Base-by-base conservation (phyloP, 768 basidiomycete genomes). In the Tylopilus sp. region DNA sequence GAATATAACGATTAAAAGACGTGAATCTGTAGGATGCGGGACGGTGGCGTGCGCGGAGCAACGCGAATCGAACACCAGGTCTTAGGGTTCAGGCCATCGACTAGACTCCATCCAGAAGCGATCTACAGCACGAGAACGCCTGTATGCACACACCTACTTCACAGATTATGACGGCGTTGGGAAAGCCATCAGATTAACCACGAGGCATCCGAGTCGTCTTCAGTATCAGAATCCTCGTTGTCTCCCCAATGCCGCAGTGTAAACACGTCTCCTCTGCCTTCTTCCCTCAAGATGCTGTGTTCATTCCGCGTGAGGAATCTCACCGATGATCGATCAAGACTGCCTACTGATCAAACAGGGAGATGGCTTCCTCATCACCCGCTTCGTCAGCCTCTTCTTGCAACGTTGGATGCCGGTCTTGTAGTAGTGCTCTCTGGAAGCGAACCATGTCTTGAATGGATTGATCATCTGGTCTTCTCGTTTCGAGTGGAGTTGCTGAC, bases 301-400 rank as follows among this genome's bases (percentile, higher is more conserved):
- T 28, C 30, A n/a, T 31, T 54, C 45, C 22, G n/a, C 43, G 42
- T 64, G 36, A 63, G 54, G 26, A 31, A 7, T 28, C 8, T 30
- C 30, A 37, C 25, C 38, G 47, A 22, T 48, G 49, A 44, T 47
- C 49, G 36, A 38, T 29, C 42, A n/a, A n/a, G 25, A 36, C n/a
- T 16, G 71, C 80, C 63, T 57, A 89, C 88, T 83, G 78, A 63
- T 90, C 88, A 65, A 90, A 90, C 59, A 87, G 70, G n/a, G 75
- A 75, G 50, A 89, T 79, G 0, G 83, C 79, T 45, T 71, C 71
- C 57, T 87, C 84, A 22, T 75, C 72, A 12, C 66, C 67, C 24
- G 64, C 52, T 16, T 67, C 69, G 37, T 66, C 64, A 0, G 25
- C 57, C 19, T 66, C 67, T 24, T 62, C 63, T 28, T 69, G 66